phyloP scores from a whole-genome alignment of 805 yeast species.

The Starmerella geochares region DNA sequence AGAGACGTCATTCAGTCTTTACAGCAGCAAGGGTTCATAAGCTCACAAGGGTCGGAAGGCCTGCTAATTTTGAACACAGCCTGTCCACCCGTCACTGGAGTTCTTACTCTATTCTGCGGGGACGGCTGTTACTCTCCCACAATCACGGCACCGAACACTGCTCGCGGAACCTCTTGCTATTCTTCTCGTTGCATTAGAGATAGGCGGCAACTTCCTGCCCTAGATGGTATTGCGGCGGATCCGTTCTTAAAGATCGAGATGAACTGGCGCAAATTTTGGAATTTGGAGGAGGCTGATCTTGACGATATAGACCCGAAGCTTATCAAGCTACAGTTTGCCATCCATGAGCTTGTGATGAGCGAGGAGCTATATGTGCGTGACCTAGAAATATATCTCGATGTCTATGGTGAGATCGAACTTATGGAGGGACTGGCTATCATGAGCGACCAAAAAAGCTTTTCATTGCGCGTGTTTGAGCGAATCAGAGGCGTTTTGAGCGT shows the following conservation, averaged over 20 bases:
- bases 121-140: conserved; percentile 30
- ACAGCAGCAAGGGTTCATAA: conserved; percentile 23
- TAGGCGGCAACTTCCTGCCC: conserved; percentile 8
- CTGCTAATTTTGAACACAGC: conserved; percentile 13
- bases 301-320: conserved; percentile 20
- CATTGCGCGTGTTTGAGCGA: conserved; percentile 47
- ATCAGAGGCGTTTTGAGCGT: conserved; percentile 46
- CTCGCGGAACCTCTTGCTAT: conserved; percentile 26
- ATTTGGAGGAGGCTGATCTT: conserved; percentile 18
- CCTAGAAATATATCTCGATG: conserved; percentile 53
- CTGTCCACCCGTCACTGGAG: conserved; percentile 26
- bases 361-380: conserved; percentile 63
- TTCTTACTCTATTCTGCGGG: conserved; percentile 31
- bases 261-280: conserved; percentile 27
- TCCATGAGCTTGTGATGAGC: conserved; percentile 61
- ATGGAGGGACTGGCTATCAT: conserved; percentile 32
- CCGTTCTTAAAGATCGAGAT: conserved; percentile 18
- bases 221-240: conserved; percentile 5
- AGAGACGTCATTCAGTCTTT: conserved; percentile 26
- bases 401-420: conserved; percentile 37
- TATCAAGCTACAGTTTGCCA: conserved; percentile 58
- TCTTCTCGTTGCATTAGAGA: conserved; percentile 26
- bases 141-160: neutral
- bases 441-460: conserved; percentile 46
- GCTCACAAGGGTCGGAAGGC: conserved; percentile 9